These are phyloP conservation scores for Lepidium africanum DNA, from an alignment of 345 rosid genomes.

Conservation along the genomic window DNA sequence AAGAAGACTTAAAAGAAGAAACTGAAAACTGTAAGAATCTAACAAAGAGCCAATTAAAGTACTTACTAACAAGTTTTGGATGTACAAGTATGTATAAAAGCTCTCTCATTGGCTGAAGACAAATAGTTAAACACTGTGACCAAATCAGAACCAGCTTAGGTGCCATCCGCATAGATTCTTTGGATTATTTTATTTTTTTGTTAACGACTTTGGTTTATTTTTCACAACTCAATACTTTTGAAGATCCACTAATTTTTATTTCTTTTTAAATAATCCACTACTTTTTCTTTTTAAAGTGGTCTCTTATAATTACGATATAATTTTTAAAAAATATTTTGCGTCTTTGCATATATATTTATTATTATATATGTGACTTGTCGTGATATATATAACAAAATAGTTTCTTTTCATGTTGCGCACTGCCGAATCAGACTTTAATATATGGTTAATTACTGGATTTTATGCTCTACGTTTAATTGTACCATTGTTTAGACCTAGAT, in stretches of 20 bases:
- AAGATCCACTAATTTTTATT: constrained; percentile 1
- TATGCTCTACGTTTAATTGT: background rate
- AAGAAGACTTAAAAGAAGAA: too few relatives aligned
- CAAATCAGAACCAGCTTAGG: background rate
- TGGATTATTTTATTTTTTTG: background rate
- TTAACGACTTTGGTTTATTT: background rate
- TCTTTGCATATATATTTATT: background rate
- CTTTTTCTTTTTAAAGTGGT: background rate
- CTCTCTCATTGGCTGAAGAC: background rate
- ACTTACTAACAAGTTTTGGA: too few relatives aligned
- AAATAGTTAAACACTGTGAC: background rate
- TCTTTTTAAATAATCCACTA: background rate
- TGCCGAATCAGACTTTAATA: background rate
- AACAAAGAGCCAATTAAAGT: background rate
- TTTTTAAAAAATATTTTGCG: background rate
- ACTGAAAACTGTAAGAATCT: background rate
- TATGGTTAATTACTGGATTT: background rate
- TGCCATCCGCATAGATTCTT: background rate
- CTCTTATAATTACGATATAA: background rate
- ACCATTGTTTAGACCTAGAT: background rate
- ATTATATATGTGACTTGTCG: background rate
- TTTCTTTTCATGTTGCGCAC: background rate
- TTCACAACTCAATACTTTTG: background rate
- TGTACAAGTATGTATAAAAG: too few relatives aligned
- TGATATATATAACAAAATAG: background rate